These are phyloP conservation scores for Botrytis porri DNA, from an alignment of 2,329 filamentous ascomycete species.

Conservation along the genomic window DNA sequence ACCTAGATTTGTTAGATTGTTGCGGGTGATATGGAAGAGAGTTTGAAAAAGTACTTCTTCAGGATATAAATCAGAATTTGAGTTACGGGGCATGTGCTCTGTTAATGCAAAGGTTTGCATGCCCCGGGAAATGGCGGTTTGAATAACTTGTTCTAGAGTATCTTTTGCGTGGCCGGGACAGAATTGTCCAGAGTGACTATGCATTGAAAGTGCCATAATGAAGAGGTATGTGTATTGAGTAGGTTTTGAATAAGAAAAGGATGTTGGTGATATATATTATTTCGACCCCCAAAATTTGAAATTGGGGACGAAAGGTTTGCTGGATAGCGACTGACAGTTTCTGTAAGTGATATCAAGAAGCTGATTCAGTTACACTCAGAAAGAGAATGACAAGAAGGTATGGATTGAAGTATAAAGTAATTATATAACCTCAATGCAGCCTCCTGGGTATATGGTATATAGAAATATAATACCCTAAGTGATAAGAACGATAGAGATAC, in stretches of 20 bases:
- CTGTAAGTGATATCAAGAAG: background rate
- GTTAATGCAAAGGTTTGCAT: slow-evolving; percentile 85
- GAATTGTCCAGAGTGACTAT: slow-evolving; percentile 97
- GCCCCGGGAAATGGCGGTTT: slow-evolving; percentile 71
- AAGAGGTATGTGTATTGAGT: too few relatives aligned
- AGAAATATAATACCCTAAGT: background rate
- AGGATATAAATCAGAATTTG: slow-evolving; percentile 77
- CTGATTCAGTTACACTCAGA: background rate
- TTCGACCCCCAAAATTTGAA: background rate
- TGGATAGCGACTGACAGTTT: background rate
- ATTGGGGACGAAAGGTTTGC: background rate
- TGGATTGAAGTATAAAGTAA: background rate
- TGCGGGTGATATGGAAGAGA: background rate
- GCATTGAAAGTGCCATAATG: slow-evolving; percentile 94
- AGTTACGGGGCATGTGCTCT: slow-evolving; percentile 88
- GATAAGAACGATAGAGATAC: background rate
- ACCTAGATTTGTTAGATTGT: slow-evolving; percentile 41
- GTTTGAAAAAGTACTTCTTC: slow-evolving; percentile 65
- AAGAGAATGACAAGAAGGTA: background rate
- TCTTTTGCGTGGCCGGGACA: slow-evolving; percentile 87
- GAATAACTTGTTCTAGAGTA: slow-evolving; percentile 77
- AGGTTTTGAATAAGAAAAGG: background rate
- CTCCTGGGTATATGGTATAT: background rate
- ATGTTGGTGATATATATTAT: background rate
- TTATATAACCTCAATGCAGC: background rate